Percentiles rank a stretch among this genome's conserved stretches.
These are phyloP conservation scores for Ichthyophthirius multifiliis DNA, from an alignment of 169 alveolate species.

Conservation along the genomic window DNA sequence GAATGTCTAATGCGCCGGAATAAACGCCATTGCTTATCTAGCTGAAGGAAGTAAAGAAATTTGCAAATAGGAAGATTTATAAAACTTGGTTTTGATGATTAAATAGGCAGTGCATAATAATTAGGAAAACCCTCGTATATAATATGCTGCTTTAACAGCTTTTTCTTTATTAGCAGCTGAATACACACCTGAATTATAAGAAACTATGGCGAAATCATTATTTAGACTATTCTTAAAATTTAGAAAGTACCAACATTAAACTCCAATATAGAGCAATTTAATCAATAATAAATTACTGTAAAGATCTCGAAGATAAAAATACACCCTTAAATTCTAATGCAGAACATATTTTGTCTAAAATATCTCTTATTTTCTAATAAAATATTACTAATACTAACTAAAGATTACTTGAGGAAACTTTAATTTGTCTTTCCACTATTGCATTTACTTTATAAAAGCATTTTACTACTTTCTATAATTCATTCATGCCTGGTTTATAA, in stretches of 20 bases:
- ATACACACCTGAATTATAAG: neutral
- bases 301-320: neutral
- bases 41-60: conserved; percentile 16
- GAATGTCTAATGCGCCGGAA: conserved; percentile 28
- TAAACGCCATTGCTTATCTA: conserved; percentile 27
- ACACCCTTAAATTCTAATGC: neutral
- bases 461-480: neutral
- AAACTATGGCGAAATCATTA: neutral
- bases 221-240: neutral
- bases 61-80: conserved; percentile 6
- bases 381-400: neutral
- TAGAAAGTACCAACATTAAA: neutral
- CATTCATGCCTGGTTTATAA: conserved; percentile 1
- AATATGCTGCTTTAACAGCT: neutral
- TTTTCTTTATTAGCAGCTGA: neutral
- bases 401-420: conserved; percentile 2
- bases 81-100: neutral
- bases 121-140: neutral
- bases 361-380: neutral
- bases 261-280: neutral
- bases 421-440: conserved; percentile 4
- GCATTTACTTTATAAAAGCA: neutral
- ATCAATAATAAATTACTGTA: neutral
- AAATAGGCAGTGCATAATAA: too few species aligned
- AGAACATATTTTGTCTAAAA: neutral